Evolutionary conservation across 2,329 filamentous ascomycete genomes (phyloP), one percentile per base, ranked within the genome.

Genomic region (Ophiostoma montium): DNA sequence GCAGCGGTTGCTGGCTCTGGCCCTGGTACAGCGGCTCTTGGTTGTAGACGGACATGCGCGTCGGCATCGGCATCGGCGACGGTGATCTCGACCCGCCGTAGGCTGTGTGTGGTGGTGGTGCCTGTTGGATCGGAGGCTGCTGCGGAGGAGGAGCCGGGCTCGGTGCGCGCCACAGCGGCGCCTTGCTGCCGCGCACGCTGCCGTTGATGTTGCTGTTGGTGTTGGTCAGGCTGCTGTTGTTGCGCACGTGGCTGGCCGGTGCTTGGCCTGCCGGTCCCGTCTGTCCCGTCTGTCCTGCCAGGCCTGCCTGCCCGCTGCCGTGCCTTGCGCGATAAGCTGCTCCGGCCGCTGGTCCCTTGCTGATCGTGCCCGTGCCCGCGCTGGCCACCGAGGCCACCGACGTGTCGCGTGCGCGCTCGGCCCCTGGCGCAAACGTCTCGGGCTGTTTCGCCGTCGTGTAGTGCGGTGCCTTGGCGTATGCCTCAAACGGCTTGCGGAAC

Each of bases 401-500:
- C 49, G 69, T 62, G 49, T 71, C 68, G 50, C 65, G 43, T 11
- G 30, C 7, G 11, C 11, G 55, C 13, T 60, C 60, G 3, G 67
- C 61, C 8, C 65, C 62, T 21, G 75, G 67, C 53, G 68, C 66
- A 61, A 73, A 76, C n/a, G 70, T 68, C 55, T 76, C 74, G 21
- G 75, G 75, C 51, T 77, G 74, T 55, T 80, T 76, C 32, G 75
- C 75, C 15, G 74, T 79, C 13, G 76, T 78, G 61, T 82, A 80
- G 59, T 80, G 78, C 23, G 79, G 79, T 21, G 78, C 78, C 56
- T 80, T 80, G 33, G 77, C 68, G 59, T 83, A 83, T 35, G 79
- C 77, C 61, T 81, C 75, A 57, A 82, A 83, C 0, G 79, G 78
- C 54, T 80, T 81, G 55, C 79, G 74, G 57, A 80, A 81, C 1